These are phyloP conservation scores for Hyphopichia burtonii DNA, from an alignment of 1,139 yeast genomes.

Conservation along the genomic window DNA sequence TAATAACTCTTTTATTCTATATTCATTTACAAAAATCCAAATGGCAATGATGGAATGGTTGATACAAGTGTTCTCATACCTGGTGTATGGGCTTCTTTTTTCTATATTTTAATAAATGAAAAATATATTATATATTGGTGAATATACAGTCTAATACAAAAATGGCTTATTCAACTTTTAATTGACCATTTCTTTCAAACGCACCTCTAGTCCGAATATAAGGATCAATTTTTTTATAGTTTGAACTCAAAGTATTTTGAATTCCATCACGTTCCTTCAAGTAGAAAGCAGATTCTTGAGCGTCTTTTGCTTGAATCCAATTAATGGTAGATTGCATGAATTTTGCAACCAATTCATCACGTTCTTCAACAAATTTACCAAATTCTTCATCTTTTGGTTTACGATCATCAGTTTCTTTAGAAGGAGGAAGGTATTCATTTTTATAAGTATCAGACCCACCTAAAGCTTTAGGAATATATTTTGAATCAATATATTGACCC, in stretches of 20 bases:
- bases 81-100: too few species aligned
- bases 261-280: conserved; percentile 35
- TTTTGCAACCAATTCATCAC: conserved; percentile 30
- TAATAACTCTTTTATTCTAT: conserved; percentile 25
- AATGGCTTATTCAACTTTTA: not conserved
- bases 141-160: too few species aligned
- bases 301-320: conserved; percentile 45
- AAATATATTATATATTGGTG: too few species aligned
- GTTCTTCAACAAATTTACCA: conserved; percentile 25
- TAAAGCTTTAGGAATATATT: conserved; percentile 41
- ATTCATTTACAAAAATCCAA: conserved; percentile 29
- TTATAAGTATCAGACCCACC: conserved; percentile 51
- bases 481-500: conserved; percentile 29
- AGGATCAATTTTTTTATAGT: conserved; percentile 39
- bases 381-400: conserved; percentile 36
- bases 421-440: conserved; percentile 35
- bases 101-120: too few species aligned
- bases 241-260: conserved; percentile 23
- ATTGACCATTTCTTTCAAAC: conserved; percentile 1
- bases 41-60: conserved; percentile 13
- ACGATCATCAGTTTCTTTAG: conserved; percentile 24
- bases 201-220: conserved; percentile 16
- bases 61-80: too few species aligned
- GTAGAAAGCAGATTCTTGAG: conserved; percentile 37
- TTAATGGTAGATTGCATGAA: conserved; percentile 35